These are phyloP conservation scores for Verticillium isaacii DNA, from an alignment of 2,329 filamentous ascomycete genomes.

Conservation along the genomic window DNA sequence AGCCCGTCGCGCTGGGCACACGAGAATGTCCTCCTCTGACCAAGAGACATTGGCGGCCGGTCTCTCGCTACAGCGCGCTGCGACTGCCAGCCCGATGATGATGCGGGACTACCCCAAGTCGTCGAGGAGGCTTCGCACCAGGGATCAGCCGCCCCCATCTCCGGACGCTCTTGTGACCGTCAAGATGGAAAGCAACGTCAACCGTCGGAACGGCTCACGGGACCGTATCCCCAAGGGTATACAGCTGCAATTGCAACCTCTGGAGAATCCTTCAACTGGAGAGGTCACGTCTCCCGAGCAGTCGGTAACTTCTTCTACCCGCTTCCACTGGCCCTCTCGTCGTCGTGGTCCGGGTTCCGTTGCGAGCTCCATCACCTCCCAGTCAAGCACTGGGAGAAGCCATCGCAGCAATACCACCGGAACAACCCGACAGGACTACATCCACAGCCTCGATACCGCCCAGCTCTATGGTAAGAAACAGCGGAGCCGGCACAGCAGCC, in stretches of 20 bases:
- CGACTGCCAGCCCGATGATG: constrained; percentile 65
- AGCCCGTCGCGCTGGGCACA: constrained; percentile 22
- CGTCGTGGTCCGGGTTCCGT: constrained; percentile 52
- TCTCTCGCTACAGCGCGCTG: constrained; percentile 54
- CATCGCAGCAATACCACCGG: constrained; percentile 42
- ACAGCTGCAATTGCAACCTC: constrained; percentile 58
- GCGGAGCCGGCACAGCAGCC: constrained; percentile 51
- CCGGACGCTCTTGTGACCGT: constrained; percentile 53
- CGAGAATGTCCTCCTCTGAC: constrained; percentile 31
- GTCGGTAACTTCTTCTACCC: constrained; percentile 46
- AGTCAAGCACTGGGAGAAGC: constrained; percentile 46
- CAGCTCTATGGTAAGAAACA: constrained; percentile 54
- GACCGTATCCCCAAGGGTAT: constrained; percentile 72
- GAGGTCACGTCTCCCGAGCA: constrained; percentile 54
- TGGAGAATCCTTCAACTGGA: constrained; percentile 41
- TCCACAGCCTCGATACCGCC: constrained; percentile 78
- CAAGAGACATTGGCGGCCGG: constrained; percentile 38
- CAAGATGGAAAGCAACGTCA: constrained; percentile 55
- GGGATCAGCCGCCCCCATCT: constrained; percentile 59
- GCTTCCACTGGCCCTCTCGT: constrained; percentile 51
- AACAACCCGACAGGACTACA: constrained; percentile 62
- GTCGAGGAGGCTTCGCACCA: constrained; percentile 19
- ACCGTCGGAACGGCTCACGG: constrained; percentile 65
- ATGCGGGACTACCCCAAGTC: constrained; percentile 37
- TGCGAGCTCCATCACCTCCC: constrained; percentile 52